Percentiles rank a stretch among this genome's conserved stretches.
These are phyloP conservation scores for Terfezia boudieri DNA, from an alignment of 495 filamentous ascomycete species.

Conservation along the genomic window DNA sequence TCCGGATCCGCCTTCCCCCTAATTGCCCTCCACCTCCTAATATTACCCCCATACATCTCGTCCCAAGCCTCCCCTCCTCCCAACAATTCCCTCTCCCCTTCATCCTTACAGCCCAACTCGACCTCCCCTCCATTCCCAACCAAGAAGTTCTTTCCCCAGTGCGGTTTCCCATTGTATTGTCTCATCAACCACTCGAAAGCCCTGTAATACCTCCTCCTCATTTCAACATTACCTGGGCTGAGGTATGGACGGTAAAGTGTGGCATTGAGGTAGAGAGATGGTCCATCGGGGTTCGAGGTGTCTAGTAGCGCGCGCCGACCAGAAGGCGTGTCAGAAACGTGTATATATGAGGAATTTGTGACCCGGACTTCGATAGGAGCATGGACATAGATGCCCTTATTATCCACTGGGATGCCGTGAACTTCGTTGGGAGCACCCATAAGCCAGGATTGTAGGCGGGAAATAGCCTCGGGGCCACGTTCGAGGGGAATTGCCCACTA, in stretches of 20 bases:
- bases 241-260: constrained; percentile 83
- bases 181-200: constrained; percentile 94
- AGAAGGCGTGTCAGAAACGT: constrained; percentile 7
- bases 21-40: constrained; percentile 43
- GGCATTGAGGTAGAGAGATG: constrained; percentile 86
- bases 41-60: constrained; percentile 29
- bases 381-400: constrained; percentile 66
- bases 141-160: constrained; percentile 94
- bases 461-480: constrained; percentile 72
- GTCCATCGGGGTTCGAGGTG: constrained; percentile 34
- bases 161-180: constrained; percentile 67
- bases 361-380: constrained; percentile 85
- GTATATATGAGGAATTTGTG: constrained; percentile 16
- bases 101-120: not conserved
- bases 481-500: constrained; percentile 75
- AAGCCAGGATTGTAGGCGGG: constrained; percentile 65
- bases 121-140: not conserved
- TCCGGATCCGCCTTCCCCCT: constrained; percentile 42
- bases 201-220: constrained; percentile 47
- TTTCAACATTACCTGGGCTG: constrained; percentile 36
- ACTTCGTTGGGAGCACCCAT: constrained; percentile 37
- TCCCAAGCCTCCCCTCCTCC: constrained; percentile 13
- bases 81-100: not conserved
- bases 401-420: constrained; percentile 55
- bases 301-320: constrained; percentile 58